These are phyloP conservation scores for Trichosanthes cucumerina DNA, from an alignment of 306 rosid genomes.

Conservation along the genomic window DNA sequence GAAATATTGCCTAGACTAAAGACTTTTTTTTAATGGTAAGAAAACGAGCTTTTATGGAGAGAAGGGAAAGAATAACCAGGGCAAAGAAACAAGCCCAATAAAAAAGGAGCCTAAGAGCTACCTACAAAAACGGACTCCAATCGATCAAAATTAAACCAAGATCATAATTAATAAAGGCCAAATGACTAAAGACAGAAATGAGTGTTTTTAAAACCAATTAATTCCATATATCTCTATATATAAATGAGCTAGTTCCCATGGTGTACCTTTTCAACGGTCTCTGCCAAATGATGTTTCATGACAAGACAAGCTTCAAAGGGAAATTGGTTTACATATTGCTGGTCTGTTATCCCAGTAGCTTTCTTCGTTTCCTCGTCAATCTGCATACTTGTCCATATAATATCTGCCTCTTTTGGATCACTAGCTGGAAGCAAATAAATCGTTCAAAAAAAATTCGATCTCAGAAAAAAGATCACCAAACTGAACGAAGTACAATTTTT, in stretches of 20 bases:
- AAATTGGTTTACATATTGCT: conserved; percentile 75
- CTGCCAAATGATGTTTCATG: conserved; percentile 97
- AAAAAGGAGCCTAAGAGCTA: no score
- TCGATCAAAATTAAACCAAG: no score
- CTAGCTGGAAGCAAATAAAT: conserved; percentile 40
- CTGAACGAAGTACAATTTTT: not conserved
- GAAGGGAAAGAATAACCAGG: no score
- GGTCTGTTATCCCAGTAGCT: conserved; percentile 66
- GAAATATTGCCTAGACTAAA: not conserved
- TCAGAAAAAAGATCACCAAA: not conserved
- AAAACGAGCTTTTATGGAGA: no score
- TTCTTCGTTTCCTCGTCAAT: conserved; percentile 79
- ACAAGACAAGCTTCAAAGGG: conserved; percentile 94
- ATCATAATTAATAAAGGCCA: no score
- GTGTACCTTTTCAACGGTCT: conserved; percentile 76
- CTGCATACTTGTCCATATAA: conserved; percentile 80
- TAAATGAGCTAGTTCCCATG: conserved; percentile 10
- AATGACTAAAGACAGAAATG: not conserved
- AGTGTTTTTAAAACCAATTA: not conserved
- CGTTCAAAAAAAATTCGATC: not conserved
- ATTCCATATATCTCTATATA: conserved; percentile 3
- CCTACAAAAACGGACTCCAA: no score
- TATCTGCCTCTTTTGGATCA: conserved; percentile 80
- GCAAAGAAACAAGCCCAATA: no score
- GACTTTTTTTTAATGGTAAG: no score